Conservation (phyloP, 2,329 filamentous ascomycete species). For the Leptographium galeiforme region DNA sequence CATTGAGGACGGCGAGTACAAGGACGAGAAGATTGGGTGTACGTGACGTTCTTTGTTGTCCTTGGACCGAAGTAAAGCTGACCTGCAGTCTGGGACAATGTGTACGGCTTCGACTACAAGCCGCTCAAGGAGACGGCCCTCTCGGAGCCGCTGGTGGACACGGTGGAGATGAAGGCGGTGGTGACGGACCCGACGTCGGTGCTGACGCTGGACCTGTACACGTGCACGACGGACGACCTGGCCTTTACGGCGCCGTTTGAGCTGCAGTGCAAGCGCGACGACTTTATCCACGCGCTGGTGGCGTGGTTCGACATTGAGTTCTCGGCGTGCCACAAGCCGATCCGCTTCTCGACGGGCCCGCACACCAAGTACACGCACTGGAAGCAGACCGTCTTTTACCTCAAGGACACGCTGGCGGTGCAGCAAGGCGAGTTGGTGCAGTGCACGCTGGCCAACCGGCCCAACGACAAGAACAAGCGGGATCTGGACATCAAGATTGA, state of each 20-base stretch:
- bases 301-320: conserved; percentile 99
- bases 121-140: conserved; percentile 89
- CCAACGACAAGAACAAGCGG: conserved; percentile 86
- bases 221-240: conserved; percentile 68
- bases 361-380: conserved; percentile 99
- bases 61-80: neutral
- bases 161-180: conserved; percentile 91
- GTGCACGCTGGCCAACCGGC: conserved; percentile 66
- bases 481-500: conserved; percentile 84
- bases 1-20: conserved; percentile 98
- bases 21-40: conserved; percentile 99
- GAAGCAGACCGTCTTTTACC: conserved; percentile 99
- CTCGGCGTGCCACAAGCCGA: conserved; percentile 93
- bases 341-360: conserved; percentile 90
- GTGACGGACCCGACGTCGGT: conserved; percentile 82
- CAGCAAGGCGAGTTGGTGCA: conserved; percentile 71
- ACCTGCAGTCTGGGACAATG: conserved; percentile 85
- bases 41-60: conserved; percentile 24
- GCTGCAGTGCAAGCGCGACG: conserved; percentile 66
- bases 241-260: conserved; percentile 70
- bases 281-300: conserved; percentile 93
- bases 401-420: conserved; percentile 84
- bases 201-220: conserved; percentile 87
- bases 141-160: conserved; percentile 92
- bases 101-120: conserved; percentile 94